These are phyloP conservation scores for Moricandia arvensis DNA, from an alignment of 345 rosid genomes.

Conservation along the genomic window DNA sequence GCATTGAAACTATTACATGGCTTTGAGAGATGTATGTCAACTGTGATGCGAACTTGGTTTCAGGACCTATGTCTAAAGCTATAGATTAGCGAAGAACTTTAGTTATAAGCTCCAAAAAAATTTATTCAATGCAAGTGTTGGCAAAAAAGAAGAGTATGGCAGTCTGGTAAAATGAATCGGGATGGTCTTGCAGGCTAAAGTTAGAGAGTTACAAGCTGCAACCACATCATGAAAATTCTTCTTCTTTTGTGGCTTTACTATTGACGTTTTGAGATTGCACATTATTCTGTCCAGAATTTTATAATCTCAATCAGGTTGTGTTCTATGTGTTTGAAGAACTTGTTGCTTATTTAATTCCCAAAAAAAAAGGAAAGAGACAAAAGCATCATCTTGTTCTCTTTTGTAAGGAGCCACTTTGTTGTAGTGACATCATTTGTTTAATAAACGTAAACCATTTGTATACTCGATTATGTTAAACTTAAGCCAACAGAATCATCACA, in stretches of 20 bases:
- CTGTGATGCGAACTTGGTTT: too few species aligned
- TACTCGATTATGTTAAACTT: neutral
- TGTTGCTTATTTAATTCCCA: neutral
- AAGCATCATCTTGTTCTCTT: too few species aligned
- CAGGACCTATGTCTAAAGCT: neutral
- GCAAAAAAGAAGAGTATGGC: neutral
- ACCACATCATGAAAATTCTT: neutral
- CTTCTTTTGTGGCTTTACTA: neutral
- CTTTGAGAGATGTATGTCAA: too few species aligned
- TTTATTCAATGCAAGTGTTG: too few species aligned
- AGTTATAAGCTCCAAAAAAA: too few species aligned
- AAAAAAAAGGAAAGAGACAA: neutral
- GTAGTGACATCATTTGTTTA: neutral
- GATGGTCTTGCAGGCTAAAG: neutral
- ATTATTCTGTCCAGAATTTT: neutral
- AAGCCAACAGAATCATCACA: neutral
- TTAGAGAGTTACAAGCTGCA: neutral
- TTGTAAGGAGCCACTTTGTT: neutral
- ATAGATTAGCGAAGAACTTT: too few species aligned
- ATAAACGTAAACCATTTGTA: neutral
- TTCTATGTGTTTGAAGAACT: neutral
- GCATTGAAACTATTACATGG: too few species aligned
- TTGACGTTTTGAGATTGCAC: neutral
- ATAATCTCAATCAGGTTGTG: neutral
- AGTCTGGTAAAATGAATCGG: neutral